phyloP scores from a whole-genome alignment of 2,329 filamentous ascomycete genomes.

The Penicillium sp. region DNA sequence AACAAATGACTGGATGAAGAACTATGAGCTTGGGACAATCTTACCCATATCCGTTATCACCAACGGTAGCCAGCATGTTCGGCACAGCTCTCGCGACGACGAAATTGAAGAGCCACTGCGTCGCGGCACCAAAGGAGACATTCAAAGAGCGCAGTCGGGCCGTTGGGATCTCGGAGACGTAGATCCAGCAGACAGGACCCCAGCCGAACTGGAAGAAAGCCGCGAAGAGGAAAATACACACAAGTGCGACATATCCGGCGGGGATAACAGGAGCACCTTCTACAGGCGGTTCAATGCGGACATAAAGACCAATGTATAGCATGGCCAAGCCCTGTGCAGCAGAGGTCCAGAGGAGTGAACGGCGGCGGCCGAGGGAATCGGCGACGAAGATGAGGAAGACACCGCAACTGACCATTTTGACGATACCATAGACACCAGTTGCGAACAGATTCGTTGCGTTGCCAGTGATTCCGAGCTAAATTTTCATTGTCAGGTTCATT shows the following conservation, averaged over 20 bases:
- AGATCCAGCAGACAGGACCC: slow-evolving; percentile 68
- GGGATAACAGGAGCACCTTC: slow-evolving; percentile 51
- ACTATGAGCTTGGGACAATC: slow-evolving; percentile 21
- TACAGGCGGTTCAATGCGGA: slow-evolving; percentile 45
- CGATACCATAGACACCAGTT: slow-evolving; percentile 66
- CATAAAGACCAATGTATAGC: slow-evolving; percentile 67
- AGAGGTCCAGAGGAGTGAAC: slow-evolving; percentile 59
- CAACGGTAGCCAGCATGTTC: slow-evolving; percentile 58
- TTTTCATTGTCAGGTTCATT: too few species aligned
- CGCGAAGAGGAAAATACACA: slow-evolving; percentile 68
- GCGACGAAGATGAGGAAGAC: slow-evolving; percentile 62
- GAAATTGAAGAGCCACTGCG: slow-evolving; percentile 70
- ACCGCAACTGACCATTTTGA: slow-evolving; percentile 61
- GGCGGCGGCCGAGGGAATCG: slow-evolving; percentile 62
- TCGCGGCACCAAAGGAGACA: slow-evolving; percentile 61
- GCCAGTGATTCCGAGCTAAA: slow-evolving; percentile 54
- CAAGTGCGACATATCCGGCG: slow-evolving; percentile 64
- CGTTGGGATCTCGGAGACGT: slow-evolving; percentile 64
- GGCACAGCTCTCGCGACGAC: slow-evolving; percentile 63
- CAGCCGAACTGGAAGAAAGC: slow-evolving; percentile 64
- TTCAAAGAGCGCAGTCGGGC: slow-evolving; percentile 61
- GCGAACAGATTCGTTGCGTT: slow-evolving; percentile 60
- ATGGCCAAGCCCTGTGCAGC: slow-evolving; percentile 57
- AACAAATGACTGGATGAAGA: not conserved
- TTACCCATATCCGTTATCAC: slow-evolving; percentile 46